Base-by-base conservation (phyloP, 2,329 filamentous ascomycete genomes). In the Mycocentrospora acerina region DNA sequence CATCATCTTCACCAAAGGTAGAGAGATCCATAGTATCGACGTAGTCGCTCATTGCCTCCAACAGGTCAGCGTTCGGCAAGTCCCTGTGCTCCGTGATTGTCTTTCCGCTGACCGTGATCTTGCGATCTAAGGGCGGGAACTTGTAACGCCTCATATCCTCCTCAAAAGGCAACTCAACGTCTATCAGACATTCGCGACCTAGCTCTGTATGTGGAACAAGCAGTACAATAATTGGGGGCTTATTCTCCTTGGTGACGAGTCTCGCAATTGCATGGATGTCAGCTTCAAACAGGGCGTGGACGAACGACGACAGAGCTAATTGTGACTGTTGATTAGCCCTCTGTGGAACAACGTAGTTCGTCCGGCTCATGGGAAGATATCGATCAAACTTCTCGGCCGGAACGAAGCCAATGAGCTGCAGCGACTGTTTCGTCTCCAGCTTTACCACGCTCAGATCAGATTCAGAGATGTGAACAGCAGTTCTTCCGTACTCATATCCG, bases 21-120 rank as follows among this genome's bases (percentile, higher is more conserved):
- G 85, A 85, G 2, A 98, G 72, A 57, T 96, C 90, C 91, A 98
- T 95, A 7, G 81, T 82, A 62, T 97, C 89, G 7, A 98, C 89
- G 53, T 91, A 97, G 48, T 88, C 82, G 62, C 83, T 85, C 90
- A 98, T 97, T 1, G 89, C 85, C 32, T 84, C 72, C 37, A 81
- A 77, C 16, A 98, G 75, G 22, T 87, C 81, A 2, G 86, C 77
- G 8, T 74, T 83, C 0, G 93, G 93, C 2, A 98, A 74, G 43
- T 94, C 83, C 24, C 88, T 85, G 57, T 98, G 90, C 54, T 91
- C 83, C 9, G 80, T 87, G 32, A 96, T 72, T 7, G 80, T 78
- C 48, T 88, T 86, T 1, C 91, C 91, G 9, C 83, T 89, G n/a
- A 94, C 78, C 0, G 90, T 96, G 43, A 95, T 72, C 18, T 97